These are phyloP conservation scores for Clitopilus passeckerianus DNA, from an alignment of 768 basidiomycete species.

Conservation along the genomic window DNA sequence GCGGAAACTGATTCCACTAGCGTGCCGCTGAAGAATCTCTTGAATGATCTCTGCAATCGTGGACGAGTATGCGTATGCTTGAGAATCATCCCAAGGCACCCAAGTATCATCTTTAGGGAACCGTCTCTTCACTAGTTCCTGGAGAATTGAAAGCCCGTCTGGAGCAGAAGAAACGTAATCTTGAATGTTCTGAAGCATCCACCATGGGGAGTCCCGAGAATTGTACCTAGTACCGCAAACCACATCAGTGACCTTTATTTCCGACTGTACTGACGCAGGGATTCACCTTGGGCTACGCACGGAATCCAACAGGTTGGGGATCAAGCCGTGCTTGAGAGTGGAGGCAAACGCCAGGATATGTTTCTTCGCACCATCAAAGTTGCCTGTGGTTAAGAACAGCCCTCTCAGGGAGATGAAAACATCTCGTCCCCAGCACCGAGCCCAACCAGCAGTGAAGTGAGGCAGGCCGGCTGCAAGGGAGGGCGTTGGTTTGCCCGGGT, in stretches of 20 bases:
- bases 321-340: conserved; percentile 91
- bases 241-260: neutral
- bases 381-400: conserved; percentile 90
- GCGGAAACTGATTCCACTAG: conserved; percentile 86
- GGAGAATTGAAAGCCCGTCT: conserved; percentile 74
- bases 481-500: conserved; percentile 63
- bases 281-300: conserved; percentile 70
- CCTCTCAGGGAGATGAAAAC: conserved; percentile 93
- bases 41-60: conserved; percentile 94
- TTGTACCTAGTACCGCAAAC: conserved; percentile 60
- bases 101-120: conserved; percentile 94
- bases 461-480: conserved; percentile 93
- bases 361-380: conserved; percentile 76
- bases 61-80: conserved; percentile 76
- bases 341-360: conserved; percentile 94
- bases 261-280: too few species aligned
- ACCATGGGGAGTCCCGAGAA: conserved; percentile 98
- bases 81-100: conserved; percentile 86
- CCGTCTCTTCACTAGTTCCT: conserved; percentile 82
- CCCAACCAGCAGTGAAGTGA: conserved; percentile 92
- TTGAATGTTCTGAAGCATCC: conserved; percentile 98
- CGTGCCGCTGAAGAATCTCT: conserved; percentile 93
- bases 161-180: conserved; percentile 86
- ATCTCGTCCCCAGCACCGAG: conserved; percentile 94
- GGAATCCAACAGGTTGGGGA: conserved; percentile 94